Evolutionary conservation across 164 flowering plant species (phyloP), one percentile per base, ranked within the genome.

Genomic region (Echeveria elegans): DNA sequence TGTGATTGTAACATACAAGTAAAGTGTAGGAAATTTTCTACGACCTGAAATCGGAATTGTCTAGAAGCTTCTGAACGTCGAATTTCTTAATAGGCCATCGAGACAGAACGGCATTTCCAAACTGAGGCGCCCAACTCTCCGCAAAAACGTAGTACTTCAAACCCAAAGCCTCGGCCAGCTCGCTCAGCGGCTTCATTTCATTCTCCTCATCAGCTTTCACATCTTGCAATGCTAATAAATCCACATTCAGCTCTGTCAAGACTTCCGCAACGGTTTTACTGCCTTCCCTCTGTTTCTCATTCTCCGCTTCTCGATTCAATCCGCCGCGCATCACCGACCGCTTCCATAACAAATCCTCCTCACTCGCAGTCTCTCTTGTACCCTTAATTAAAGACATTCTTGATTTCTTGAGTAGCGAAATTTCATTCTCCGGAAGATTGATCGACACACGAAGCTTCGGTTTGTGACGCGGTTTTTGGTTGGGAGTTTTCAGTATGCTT

Each of bases 201-300:
- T 77, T 80, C 75, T 82, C 91, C 43, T 86, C 91, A 78, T 84
- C 91, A 19, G 91, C 91, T 30, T 84, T 86, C 73, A 86, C 88
- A 71, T 86, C 85, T 67, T 86, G 91, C 72, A 86, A 45, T n/a
- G 84, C 91, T 72, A 84, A 65, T 29, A 86, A 71, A 67, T 84
- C 91, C 8, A 86, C 85, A 56, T 84, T 80, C 79, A 86, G 36
- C 61, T 86, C 91, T 70, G 77, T 79, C 77, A 86, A 64, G n/a
- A 86, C 88, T 34, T 86, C 84, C 12, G 77, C n/a, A 56, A 82
- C 77, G 0, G 86, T 76, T 41, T 72, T 66, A 0, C 68, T 47
- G 45, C 78, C 71, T 26, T 76, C 70, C 30, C 72, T 66, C 6
- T 38, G 68, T 0, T 71, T 30, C 67, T 37, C 68, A 14, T 53